Evolutionary conservation across 495 filamentous ascomycete genomes (phyloP), one percentile per base, ranked within the genome.

Genomic region (Xylaria telfairii): DNA sequence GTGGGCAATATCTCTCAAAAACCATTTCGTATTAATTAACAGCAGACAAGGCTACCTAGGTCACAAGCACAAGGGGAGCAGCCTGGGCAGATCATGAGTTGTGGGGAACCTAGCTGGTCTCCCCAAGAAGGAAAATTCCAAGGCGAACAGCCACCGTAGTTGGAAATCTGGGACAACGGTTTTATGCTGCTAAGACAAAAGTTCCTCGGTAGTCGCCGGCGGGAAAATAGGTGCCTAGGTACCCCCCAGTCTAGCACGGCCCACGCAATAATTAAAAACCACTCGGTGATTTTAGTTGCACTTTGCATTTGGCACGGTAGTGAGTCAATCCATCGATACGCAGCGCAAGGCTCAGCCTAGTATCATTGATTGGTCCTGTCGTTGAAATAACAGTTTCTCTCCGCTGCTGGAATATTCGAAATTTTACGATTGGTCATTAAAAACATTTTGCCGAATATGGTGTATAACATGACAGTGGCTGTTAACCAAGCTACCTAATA

Each of bases 371-470:
- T 19, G 2, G 28, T 7, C 9, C 10, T 46, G 2, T 12, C 42
- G 10, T 3, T 46, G 5, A 21, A 51, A 24, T 12, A 12, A 49
- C 46, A 53, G 44, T 7, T n/a, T 21, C 44, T n/a, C 44, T 15
- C 26, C n/a, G 28, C 49, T 28, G 12, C 2, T 19, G 17, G 17
- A 13, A 64, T 32, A 2, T 15, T 41, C 15, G 42, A 65, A 65
- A 39, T 65, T 65, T 39, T 65, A 65, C 63, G 63, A 65, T 65
- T 65, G 63, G 63, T 53, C 63, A 53, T 28, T 54, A 28, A 28
- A n/a, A 54, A 30, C 26, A 54, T 30, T 49, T 54, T 15, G 51
- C 51, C 51, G n/a, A 30, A 54, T 54, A 54, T 13, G 26, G 39
- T 6, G 39, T 5, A 41, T 8, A 37, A 37, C 3, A 3, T 3